Base-by-base conservation (phyloP, 2,329 filamentous ascomycete species). In the Rachicladosporium sp. region DNA sequence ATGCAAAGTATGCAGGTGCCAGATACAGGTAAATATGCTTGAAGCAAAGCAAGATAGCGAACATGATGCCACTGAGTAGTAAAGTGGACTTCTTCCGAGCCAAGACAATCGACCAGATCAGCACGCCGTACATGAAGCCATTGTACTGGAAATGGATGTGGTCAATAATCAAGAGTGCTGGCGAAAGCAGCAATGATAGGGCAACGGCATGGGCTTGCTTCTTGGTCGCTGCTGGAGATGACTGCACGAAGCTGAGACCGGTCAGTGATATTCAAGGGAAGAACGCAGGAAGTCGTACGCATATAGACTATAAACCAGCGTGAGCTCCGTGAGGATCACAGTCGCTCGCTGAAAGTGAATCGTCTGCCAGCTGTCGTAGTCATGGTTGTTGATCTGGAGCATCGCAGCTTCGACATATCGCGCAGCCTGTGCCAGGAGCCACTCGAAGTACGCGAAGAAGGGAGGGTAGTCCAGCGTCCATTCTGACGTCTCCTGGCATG, bases 131-230 rank as follows among this genome's bases (percentile, higher is more conserved):
- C 64, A 98, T 77, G 64, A 88, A 87, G 31, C 91, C 89, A 66
- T 98, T 98, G 68, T 98, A 98, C 68, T 98, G 91, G 61, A 98
- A 98, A 61, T 95, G 88, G 48, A 95, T 89, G 60, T 98, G 91
- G 57, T 98, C 91, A 60, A 98, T 96, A 58, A 98, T 93, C 44
- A 98, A 70, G 29, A 98, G 74, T 2, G 89, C 91, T 0, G 91
- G 91, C 0, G 88, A 96, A 9, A 96, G 74, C 3, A 96, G 68
- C 43, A 98, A 79, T 1, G 89, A 95, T 41, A 96, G 70, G 15
- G 88, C 87, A 35, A 82, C 84, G 15, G 83, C 85, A 56, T 95
- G 87, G 8, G 87, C 82, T 35, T 84, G 78, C 33, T 77, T 78
- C 55, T 78, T 87, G n/a, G 75, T 74, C 5, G 63, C 58, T 10